Conservation (phyloP, 805 yeast genomes). For the Scheffersomyces stipitis region DNA sequence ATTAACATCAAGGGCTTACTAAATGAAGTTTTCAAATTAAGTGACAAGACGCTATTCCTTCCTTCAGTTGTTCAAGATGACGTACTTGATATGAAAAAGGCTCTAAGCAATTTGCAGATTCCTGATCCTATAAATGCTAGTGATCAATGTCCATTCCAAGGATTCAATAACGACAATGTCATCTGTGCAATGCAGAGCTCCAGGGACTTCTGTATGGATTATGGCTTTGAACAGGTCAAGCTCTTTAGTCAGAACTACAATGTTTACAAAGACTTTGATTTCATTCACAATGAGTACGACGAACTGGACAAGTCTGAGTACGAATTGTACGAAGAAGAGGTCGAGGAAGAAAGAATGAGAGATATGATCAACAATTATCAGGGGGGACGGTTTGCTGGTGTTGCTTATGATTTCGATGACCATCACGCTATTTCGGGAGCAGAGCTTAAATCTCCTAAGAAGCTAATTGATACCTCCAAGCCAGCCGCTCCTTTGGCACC, state of each 20-base stretch:
- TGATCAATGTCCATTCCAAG: neutral
- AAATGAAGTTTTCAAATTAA: conserved; percentile 8
- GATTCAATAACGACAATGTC: conserved; percentile 14
- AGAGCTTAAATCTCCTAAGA: neutral
- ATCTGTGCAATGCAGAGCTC: conserved; percentile 14
- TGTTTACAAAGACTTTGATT: conserved; percentile 2
- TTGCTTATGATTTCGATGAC: neutral
- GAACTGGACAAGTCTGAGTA: conserved; percentile 1
- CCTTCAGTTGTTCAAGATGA: neutral
- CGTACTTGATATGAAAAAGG: neutral
- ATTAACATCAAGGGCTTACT: conserved; percentile 18
- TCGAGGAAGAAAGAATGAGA: conserved; percentile 3
- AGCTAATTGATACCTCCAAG: neutral
- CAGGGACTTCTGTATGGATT: conserved; percentile 10
- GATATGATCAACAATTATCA: no score
- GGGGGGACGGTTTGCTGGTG: neutral
- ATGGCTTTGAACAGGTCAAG: conserved; percentile 5
- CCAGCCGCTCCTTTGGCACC: no score
- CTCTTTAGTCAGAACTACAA: neutral
- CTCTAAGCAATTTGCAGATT: neutral
- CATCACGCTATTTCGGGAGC: neutral
- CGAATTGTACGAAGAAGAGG: conserved; percentile 2
- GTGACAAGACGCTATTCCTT: conserved; percentile 4
- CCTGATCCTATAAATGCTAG: neutral
- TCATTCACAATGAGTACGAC: conserved; percentile 1